Base-by-base conservation (phyloP, 306 rosid genomes). In the Ammopiptanthus mongolicus region DNA sequence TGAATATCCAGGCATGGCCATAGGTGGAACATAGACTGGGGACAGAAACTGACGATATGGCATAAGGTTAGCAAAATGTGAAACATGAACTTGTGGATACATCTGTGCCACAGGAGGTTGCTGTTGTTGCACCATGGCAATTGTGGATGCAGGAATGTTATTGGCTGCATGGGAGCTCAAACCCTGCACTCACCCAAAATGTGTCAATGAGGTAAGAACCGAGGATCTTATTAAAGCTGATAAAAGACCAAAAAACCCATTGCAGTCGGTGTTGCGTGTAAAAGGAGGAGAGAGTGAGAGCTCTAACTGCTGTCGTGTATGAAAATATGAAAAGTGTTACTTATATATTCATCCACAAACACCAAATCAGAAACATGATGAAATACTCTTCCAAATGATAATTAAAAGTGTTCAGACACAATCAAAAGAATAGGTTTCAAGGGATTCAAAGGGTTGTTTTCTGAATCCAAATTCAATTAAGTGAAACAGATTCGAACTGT, bases 41-140 rank as follows among this genome's bases (percentile, higher is more conserved):
- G 99, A 87, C 55, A 92, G 78, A 76, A 75, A 96, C 72, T 96
- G 99, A 14, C 98, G 97, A 81, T 82, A 90, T 5, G 99, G 99
- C 98, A 96, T 86, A 15, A 88, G 91, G 77, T 92, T 96, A 15
- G 97, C 87, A 72, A 59, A 96, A 83, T 92, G 99, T 8, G 97
- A 84, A 78, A 95, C 88, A 50, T 95, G 99, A 75, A 96, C 92
- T 90, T 90, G 98, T 0, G 99, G 99, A 83, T 96, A 96, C 96
- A 96, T 89, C 85, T 92, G 99, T 5, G 97, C 91, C 75, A 92
- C 93, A 10, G 86, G 86, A 18, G 90, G 89, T 63, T 87, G 97
- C 70, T 91, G 97, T 67, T 91, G 98, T 69, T 96, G 99, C 50
- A 92, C 73, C 97, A 90, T 82, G 53, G 96, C 25, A 71, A 89